Percentiles rank a stretch among this genome's conserved stretches.
Evolutionary conservation across 768 basidiomycete species (phyloP).

Genomic region (Suillus variegatus): DNA sequence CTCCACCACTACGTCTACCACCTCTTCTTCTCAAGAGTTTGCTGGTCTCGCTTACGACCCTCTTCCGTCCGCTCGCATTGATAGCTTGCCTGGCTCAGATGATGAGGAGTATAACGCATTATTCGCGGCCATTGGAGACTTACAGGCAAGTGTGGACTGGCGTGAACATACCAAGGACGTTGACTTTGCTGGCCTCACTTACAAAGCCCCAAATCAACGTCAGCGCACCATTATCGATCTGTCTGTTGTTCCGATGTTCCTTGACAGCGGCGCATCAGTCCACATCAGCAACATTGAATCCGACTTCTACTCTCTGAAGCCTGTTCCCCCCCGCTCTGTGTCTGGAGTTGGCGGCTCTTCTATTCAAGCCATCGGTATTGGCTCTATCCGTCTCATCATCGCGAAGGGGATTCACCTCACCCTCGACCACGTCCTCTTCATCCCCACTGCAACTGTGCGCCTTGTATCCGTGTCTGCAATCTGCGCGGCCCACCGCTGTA

Average conservation of each 20-base stretch:
- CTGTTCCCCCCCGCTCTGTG: conserved; percentile 24
- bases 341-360: conserved; percentile 31
- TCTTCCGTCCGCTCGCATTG: too few species aligned
- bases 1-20: too few species aligned
- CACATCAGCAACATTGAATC: conserved; percentile 24
- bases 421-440: conserved; percentile 17
- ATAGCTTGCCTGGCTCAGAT: background rate
- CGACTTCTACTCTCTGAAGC: conserved; percentile 25
- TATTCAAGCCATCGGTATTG: conserved; percentile 27
- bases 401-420: conserved; percentile 13
- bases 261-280: conserved; percentile 28
- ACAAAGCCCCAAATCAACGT: background rate
- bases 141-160: background rate
- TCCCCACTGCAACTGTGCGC: conserved; percentile 15
- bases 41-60: too few species aligned
- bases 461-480: conserved; percentile 26
- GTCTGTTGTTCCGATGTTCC: conserved; percentile 19
- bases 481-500: conserved; percentile 7
- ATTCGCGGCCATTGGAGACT: background rate
- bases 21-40: too few species aligned
- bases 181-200: conserved; percentile 2
- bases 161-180: background rate
- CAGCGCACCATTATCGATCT: background rate
- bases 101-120: background rate
- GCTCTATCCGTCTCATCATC: conserved; percentile 23